A percentile compares a stretch with the other conserved stretches of the same genome.
Evolutionary conservation across 2,329 filamentous ascomycete genomes (phyloP).

Genomic region (Penicillium olsonii): DNA sequence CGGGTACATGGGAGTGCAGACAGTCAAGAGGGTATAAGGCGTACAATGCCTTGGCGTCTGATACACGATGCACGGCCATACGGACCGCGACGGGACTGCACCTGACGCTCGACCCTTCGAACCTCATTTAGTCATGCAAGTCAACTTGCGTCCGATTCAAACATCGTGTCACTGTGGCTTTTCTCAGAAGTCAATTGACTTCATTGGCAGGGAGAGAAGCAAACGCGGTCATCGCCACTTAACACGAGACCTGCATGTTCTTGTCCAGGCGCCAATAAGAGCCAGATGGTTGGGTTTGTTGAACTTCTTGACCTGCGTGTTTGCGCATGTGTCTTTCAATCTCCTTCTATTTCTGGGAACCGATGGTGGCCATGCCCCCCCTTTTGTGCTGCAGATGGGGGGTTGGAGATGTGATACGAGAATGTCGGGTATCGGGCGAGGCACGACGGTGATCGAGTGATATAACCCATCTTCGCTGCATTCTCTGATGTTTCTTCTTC

Average conservation of each 20-base stretch:
- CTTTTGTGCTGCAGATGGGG: constrained; percentile 11
- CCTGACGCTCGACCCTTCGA: constrained; percentile 14
- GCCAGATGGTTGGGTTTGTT: background rate
- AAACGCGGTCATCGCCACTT: constrained; percentile 17
- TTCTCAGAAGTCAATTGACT: constrained; percentile 14
- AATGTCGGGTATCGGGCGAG: constrained; percentile 19
- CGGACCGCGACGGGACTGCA: constrained; percentile 23
- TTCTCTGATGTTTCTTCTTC: background rate
- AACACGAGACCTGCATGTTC: constrained; percentile 6
- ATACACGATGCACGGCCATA: constrained; percentile 18
- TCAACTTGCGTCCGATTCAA: constrained; percentile 20
- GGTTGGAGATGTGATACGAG: constrained; percentile 11
- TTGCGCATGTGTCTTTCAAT: constrained; percentile 12
- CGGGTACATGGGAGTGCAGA: too few species aligned
- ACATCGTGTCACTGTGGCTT: constrained; percentile 23
- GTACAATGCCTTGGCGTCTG: too few species aligned
- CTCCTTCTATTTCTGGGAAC: constrained; percentile 15
- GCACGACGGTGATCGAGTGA: constrained; percentile 9
- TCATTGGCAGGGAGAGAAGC: constrained; percentile 22
- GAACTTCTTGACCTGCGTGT: background rate
- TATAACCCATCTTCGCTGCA: constrained; percentile 20
- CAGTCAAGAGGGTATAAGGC: too few species aligned
- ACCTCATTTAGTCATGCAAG: constrained; percentile 21
- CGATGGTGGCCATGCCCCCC: constrained; percentile 10
- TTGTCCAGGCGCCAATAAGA: background rate